Base-by-base conservation (phyloP, 2,329 filamentous ascomycete species). In the Alternaria sp. region DNA sequence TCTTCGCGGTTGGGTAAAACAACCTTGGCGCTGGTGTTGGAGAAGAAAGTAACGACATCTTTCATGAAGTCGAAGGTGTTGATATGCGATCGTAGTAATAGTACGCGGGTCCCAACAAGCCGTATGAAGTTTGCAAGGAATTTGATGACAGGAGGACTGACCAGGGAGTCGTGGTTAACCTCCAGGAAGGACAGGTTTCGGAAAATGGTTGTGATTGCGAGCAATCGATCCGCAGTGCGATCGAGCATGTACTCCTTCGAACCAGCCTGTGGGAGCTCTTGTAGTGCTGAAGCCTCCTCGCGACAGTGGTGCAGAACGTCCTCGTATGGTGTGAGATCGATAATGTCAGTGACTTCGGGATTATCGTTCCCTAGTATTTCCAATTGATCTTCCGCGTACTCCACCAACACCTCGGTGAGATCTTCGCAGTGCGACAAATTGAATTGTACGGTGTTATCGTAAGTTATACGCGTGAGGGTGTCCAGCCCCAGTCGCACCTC, bases 51-150 rank as follows among this genome's bases (percentile, higher is more conserved):
- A 59, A 98, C 88, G 30, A 93, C 84, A 77, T 99, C 95, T 80
- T 99, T 99, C 92, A 97, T 97, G 72, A 98, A 94, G 78, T 99
- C 95, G 67, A 97, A 83, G 0, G 92, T 95, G 79, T 97, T 97
- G 73, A 87, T 85, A 67, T 95, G 87, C 4, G 89, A 92, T 40
- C 93, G 89, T 43, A 98, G 82, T 30, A 98, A 85, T 85, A 94
- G 92, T 69, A 93, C 93, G 14, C 93, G 90, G 4, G 94, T 97
- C 30, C 94, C 95, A 14, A 98, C 85, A 67, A 95, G 92, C 61
- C 93, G 86, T 64, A 98, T 93, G 4, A 94, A 87, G 46, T 89
- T 89, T 59, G 92, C 93, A 9, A 97, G 82, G 72, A 97, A 93
- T 69, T 92, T 93, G 72, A 97, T 85, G 18, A 97, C 89, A 6